Base-by-base conservation (phyloP, 768 basidiomycete species). In the Leccinum subtestaceum region DNA sequence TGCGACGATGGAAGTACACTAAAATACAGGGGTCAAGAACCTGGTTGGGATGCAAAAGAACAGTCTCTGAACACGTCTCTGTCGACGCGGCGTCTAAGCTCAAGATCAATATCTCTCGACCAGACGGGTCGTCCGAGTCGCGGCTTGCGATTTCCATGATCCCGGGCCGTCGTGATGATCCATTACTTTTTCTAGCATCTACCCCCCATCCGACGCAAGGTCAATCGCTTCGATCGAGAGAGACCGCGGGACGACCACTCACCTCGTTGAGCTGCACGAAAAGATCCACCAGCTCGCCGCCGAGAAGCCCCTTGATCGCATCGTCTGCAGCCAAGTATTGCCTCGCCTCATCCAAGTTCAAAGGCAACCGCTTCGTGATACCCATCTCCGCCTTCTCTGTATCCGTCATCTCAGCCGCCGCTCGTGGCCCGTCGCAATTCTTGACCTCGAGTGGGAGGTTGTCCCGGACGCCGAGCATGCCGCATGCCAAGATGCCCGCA, bases 201-300 rank as follows among this genome's bases (percentile, higher is more conserved):
- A 46, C 5, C 19, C 43, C 43, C 40, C 40, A n/a, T 43, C n/a
- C 40, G 40, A 43, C 10, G 5, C 43, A 45, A 19, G 19, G 19
- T 19, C 43, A 45, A 11, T 15, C n/a, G 19, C 11, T 45, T 45
- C n/a, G 43, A 45, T 6, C 7, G 19, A 45, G 40, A 45, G 2
- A 45, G 40, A 43, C 40, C 17, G 32, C 32, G n/a, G n/a, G n/a
- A 43, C 40, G 43, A 19, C 11, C 17, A 17, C 11, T 56, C 45
- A 84, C 85, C 78, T 82, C 74, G 61, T 85, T 86, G 25, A 82
- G 76, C 1, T 62, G 45, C 34, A 86, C 59, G 67, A 80, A 87
- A 43, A 71, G 75, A 3, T 74, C 67, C 29, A 83, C 77, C 40
- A 83, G 71, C 21, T 84, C 74, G 19, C 54, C 58, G 0, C 85